Evolutionary conservation across 805 yeast species (phyloP).

Genomic region (Candida khao-thaluensis): DNA sequence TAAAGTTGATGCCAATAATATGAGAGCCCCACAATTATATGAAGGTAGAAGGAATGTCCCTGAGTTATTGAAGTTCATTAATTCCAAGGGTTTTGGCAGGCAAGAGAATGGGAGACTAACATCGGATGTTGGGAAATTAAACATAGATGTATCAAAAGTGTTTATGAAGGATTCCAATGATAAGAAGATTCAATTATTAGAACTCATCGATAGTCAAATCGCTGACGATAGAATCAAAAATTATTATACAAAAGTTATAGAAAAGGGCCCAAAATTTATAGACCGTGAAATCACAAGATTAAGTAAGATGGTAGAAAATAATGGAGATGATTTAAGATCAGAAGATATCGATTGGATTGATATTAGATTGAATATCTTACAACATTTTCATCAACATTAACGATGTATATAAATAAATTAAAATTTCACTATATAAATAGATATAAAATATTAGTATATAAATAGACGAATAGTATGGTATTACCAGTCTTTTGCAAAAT

Average conservation of each 20-base stretch:
- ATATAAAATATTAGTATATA: not conserved
- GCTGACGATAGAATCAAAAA: conserved; percentile 3
- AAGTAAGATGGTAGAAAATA: conserved; percentile 36
- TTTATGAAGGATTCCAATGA: conserved; percentile 16
- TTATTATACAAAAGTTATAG: conserved; percentile 50
- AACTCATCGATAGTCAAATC: conserved; percentile 3
- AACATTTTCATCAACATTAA: conserved; percentile 11
- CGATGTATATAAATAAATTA: not conserved
- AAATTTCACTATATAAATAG: not conserved
- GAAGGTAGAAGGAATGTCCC: conserved; percentile 24
- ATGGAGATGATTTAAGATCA: conserved; percentile 32
- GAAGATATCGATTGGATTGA: conserved; percentile 51
- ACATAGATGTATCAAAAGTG: conserved; percentile 7
- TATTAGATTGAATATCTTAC: conserved; percentile 51
- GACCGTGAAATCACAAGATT: conserved; percentile 48
- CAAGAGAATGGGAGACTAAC: conserved; percentile 32
- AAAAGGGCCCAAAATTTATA: conserved; percentile 44
- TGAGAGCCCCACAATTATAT: conserved; percentile 26
- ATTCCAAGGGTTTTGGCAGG: conserved; percentile 28
- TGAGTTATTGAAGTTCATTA: conserved; percentile 25
- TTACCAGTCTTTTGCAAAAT: conserved; percentile 22
- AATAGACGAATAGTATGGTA: conserved; percentile 6
- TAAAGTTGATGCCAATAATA: conserved; percentile 11
- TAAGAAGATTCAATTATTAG: conserved; percentile 5
- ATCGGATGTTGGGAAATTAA: conserved; percentile 29